Conservation (phyloP, 768 basidiomycete genomes). For the Leccinum fibrillosum region DNA sequence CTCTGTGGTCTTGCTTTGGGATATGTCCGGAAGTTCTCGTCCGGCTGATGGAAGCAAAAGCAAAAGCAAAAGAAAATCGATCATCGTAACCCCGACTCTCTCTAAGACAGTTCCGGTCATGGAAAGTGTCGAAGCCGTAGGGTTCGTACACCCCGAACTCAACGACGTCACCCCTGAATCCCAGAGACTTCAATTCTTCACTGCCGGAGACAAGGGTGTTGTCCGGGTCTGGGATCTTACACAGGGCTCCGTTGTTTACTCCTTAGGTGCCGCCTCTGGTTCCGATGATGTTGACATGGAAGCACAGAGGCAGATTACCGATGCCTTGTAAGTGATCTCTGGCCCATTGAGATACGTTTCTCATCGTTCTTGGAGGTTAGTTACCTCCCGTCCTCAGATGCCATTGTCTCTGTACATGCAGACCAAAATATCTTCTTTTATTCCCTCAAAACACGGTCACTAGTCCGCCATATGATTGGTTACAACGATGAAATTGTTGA, state of each 20-base stretch:
- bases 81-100: conserved; percentile 52
- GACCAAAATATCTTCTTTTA: conserved; percentile 97
- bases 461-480: conserved; percentile 84
- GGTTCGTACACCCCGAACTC: conserved; percentile 55
- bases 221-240: conserved; percentile 83
- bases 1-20: conserved; percentile 91
- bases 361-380: conserved; percentile 38
- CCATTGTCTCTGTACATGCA: conserved; percentile 81
- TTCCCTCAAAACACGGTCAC: conserved; percentile 61
- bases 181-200: conserved; percentile 65
- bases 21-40: conserved; percentile 41
- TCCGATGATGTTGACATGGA: conserved; percentile 47
- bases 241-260: conserved; percentile 59
- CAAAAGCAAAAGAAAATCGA: conserved; percentile 41
- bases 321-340: conserved; percentile 65
- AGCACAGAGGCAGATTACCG: conserved; percentile 80
- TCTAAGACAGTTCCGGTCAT: conserved; percentile 78
- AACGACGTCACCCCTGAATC: conserved; percentile 35
- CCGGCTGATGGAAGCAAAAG: conserved; percentile 16
- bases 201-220: conserved; percentile 87
- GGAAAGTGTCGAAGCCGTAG: conserved; percentile 86
- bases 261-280: conserved; percentile 47
- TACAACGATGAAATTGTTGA: conserved; percentile 99
- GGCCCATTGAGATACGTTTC: conserved; percentile 6
- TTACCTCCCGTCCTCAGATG: conserved; percentile 61